phyloP scores from a whole-genome alignment of 2,329 filamentous ascomycete genomes.

The Fusarium xylarioides region DNA sequence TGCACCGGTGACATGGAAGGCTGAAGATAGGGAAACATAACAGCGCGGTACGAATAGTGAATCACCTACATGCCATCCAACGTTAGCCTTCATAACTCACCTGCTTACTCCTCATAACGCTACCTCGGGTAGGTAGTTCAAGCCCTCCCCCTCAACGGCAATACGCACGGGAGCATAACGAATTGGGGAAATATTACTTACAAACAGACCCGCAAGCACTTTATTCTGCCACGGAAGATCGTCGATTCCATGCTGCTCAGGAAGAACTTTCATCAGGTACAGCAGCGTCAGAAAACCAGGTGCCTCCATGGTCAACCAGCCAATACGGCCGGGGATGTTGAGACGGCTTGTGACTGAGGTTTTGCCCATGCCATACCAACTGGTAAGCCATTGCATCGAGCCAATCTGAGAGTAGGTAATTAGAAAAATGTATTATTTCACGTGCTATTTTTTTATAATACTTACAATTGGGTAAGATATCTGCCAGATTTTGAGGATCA shows the following conservation, averaged over 20 bases:
- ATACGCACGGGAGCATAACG: background rate
- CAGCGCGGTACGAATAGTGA: constrained; percentile 90
- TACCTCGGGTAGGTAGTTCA: constrained; percentile 8
- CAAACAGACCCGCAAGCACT: constrained; percentile 75
- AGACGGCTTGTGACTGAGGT: constrained; percentile 78
- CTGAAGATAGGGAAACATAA: constrained; percentile 83
- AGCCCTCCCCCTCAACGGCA: constrained; percentile 26
- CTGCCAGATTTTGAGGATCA: constrained; percentile 62
- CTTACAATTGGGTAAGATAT: constrained; percentile 62
- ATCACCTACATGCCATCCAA: constrained; percentile 61
- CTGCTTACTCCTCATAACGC: constrained; percentile 1
- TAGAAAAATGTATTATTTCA: background rate
- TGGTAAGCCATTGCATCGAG: constrained; percentile 76
- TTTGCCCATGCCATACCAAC: constrained; percentile 92
- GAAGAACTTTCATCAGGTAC: constrained; percentile 79
- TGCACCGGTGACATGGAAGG: constrained; percentile 95
- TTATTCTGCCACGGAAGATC: constrained; percentile 80
- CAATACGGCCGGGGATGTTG: constrained; percentile 89
- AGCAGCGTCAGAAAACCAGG: constrained; percentile 80
- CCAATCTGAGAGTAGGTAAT: constrained; percentile 64
- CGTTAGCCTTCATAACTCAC: background rate
- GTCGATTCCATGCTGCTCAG: constrained; percentile 63
- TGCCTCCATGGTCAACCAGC: constrained; percentile 89
- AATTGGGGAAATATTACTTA: constrained; percentile 45
- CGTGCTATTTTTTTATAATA: background rate